phyloP scores from a whole-genome alignment of 768 basidiomycete genomes.

The Boletus rex-veris region DNA sequence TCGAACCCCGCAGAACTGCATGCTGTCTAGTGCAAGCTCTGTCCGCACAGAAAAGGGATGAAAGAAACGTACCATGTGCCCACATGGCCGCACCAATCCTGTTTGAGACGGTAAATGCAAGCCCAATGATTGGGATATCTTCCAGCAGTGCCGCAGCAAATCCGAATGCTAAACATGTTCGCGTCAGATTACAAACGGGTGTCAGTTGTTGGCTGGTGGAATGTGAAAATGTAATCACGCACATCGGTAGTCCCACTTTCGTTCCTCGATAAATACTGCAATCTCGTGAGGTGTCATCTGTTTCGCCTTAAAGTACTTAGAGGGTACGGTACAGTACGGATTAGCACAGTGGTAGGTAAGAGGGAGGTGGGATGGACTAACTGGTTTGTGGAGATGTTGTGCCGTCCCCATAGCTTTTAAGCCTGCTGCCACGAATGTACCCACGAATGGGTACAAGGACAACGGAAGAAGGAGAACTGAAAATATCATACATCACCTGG shows the following conservation, averaged over 20 bases:
- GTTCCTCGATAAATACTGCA: slow-evolving; percentile 80
- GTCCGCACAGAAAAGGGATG: too few relatives aligned
- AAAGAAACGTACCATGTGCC: slow-evolving; percentile 58
- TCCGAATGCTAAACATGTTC: slow-evolving; percentile 61
- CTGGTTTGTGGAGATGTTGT: slow-evolving; percentile 63
- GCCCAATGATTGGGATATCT: slow-evolving; percentile 73
- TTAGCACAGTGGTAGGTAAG: background rate
- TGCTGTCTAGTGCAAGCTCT: slow-evolving; percentile 47
- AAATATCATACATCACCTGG: background rate
- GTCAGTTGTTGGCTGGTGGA: background rate
- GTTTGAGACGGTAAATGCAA: slow-evolving; percentile 82
- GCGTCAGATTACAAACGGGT: background rate
- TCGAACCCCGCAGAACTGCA: too few relatives aligned
- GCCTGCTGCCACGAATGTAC: slow-evolving; percentile 56
- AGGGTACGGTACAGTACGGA: background rate
- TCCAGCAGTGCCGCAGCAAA: slow-evolving; percentile 82
- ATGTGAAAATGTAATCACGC: slow-evolving; percentile 13
- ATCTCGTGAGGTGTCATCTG: slow-evolving; percentile 70
- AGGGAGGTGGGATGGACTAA: slow-evolving; percentile 29
- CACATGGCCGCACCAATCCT: slow-evolving; percentile 94
- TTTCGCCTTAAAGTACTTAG: slow-evolving; percentile 81
- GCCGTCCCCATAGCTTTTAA: slow-evolving; percentile 69
- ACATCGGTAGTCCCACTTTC: slow-evolving; percentile 87
- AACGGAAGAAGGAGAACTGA: slow-evolving; percentile 60
- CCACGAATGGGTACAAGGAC: slow-evolving; percentile 66